Conservation (phyloP, 1,284 basidiomycete genomes). For the Tylopilus orsonianus region DNA sequence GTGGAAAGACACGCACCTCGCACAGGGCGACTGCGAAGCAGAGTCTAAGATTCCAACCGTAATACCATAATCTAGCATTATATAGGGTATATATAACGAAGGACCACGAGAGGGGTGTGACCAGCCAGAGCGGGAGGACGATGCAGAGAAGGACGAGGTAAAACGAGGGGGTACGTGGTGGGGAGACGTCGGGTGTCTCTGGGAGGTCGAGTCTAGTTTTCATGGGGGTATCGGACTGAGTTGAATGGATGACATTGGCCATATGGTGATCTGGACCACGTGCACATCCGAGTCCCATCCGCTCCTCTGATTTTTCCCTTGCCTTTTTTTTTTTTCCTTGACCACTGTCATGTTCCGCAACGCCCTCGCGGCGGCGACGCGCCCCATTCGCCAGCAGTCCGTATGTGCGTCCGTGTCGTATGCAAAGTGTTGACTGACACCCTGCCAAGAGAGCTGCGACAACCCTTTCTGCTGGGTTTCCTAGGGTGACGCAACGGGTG, state of each 20-base stretch:
- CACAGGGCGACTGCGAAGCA: constrained; percentile 51
- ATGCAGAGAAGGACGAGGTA: constrained; percentile 57
- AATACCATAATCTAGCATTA: constrained; percentile 45
- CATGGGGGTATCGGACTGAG: constrained; percentile 15
- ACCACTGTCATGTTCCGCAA: constrained; percentile 63
- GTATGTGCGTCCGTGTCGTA: constrained; percentile 39
- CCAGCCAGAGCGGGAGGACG: constrained; percentile 70
- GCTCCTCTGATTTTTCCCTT: constrained; percentile 22
- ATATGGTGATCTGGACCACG: constrained; percentile 10
- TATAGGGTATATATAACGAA: constrained; percentile 60
- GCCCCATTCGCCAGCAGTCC: constrained; percentile 51
- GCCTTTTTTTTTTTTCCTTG: constrained; percentile 15
- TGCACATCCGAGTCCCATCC: constrained; percentile 13
- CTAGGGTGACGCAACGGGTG: constrained; percentile 71
- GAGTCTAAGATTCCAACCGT: constrained; percentile 37
- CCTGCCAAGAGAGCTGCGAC: constrained; percentile 64
- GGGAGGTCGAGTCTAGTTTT: constrained; percentile 34
- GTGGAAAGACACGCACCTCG: constrained; percentile 47
- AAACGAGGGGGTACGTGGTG: constrained; percentile 48
- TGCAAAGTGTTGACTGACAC: constrained; percentile 14
- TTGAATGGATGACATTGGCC: no score
- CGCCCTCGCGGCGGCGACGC: constrained; percentile 55
- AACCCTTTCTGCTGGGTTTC: constrained; percentile 79
- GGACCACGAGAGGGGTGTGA: constrained; percentile 69
- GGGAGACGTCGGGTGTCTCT: constrained; percentile 39